Base-by-base conservation (phyloP, 2,329 filamentous ascomycete genomes). In the Colletotrichum shisoi region DNA sequence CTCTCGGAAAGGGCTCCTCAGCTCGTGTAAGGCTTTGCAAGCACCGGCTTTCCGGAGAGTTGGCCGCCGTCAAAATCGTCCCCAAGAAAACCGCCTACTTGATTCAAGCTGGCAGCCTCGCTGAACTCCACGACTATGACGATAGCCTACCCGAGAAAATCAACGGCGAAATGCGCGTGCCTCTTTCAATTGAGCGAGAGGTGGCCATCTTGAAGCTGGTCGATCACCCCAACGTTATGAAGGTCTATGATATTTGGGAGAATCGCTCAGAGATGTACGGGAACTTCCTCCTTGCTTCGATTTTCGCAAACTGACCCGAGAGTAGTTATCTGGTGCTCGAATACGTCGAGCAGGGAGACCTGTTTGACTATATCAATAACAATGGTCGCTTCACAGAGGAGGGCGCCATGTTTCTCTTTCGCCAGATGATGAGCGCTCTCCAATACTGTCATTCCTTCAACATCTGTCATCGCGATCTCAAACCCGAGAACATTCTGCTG, bases 121-220 rank as follows among this genome's bases (percentile, higher is more conserved):
- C 91, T 15, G 90, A 91, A 56, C 86, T 97, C 70, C 93, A 94
- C 74, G 86, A 89, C 72, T 91, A 89, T 76, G 89, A 91, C 69
- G 84, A 83, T 45, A 87, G 78, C 60, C 80, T 82, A 62, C 86
- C 83, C 31, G 83, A 83, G 44, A 82, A 80, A 67, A 80, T 84
- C 42, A 82, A 86, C 57, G 88, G 89, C 46, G 84, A 90, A 66
- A 86, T 89, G 71, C 85, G 87, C 61, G 93, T 96, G 75, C 94
- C 94, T 1, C 88, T 94, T 73, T 91, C 93, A 1, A 91, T 99
- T 69, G 94, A 98, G 79, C 87, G 95, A 62, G 95, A 99, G 76
- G 94, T 99, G 46, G 93, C 94, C 39, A 96, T 99, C 72, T 93
- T 99, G 86, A 98, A 97, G 80, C 85, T 98, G 65, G 92, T 98